These are phyloP conservation scores for Rhodotorula glutinis DNA, from an alignment of 1,284 basidiomycete species.

Conservation along the genomic window DNA sequence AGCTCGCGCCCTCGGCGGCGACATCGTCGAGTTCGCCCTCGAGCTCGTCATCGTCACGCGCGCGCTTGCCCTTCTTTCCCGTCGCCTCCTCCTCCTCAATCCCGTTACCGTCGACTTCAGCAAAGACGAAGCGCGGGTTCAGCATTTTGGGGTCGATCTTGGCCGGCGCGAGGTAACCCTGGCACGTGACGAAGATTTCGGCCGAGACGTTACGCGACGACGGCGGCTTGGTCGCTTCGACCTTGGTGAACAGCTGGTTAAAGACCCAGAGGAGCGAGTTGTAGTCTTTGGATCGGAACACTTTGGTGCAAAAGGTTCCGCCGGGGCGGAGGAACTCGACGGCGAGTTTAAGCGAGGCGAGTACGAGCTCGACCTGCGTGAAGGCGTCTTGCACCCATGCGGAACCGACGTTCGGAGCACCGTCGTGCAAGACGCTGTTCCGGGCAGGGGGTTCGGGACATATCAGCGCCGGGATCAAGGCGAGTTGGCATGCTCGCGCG, in stretches of 20 bases:
- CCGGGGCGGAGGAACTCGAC: conserved; percentile 93
- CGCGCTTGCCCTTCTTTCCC: conserved; percentile 2
- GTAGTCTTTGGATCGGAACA: conserved; percentile 98
- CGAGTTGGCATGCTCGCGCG: not conserved
- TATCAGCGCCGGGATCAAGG: not conserved
- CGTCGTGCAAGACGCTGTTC: conserved; percentile 84
- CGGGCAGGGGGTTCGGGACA: no score
- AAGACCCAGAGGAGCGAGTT: conserved; percentile 99
- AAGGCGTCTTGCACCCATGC: conserved; percentile 99
- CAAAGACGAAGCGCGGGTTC: conserved; percentile 96
- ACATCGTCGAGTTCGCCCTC: conserved; percentile 52
- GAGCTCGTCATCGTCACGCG: not conserved
- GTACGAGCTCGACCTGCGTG: conserved; percentile 92
- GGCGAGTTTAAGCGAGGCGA: conserved; percentile 93
- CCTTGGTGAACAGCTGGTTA: conserved; percentile 90
- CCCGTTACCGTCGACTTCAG: conserved; percentile 61
- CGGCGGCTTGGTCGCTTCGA: conserved; percentile 98
- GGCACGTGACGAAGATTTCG: conserved; percentile 99
- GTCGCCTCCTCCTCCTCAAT: conserved; percentile 12
- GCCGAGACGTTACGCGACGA: conserved; percentile 98
- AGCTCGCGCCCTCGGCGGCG: conserved; percentile 74
- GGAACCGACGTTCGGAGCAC: conserved; percentile 98
- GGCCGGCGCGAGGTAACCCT: conserved; percentile 90
- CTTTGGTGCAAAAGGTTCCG: conserved; percentile 96
- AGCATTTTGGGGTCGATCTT: conserved; percentile 98